A percentile compares a stretch with the other conserved stretches of the same genome.
Evolutionary conservation across 495 filamentous ascomycete genomes (phyloP).

Genomic region (Cercophora newfieldiana): DNA sequence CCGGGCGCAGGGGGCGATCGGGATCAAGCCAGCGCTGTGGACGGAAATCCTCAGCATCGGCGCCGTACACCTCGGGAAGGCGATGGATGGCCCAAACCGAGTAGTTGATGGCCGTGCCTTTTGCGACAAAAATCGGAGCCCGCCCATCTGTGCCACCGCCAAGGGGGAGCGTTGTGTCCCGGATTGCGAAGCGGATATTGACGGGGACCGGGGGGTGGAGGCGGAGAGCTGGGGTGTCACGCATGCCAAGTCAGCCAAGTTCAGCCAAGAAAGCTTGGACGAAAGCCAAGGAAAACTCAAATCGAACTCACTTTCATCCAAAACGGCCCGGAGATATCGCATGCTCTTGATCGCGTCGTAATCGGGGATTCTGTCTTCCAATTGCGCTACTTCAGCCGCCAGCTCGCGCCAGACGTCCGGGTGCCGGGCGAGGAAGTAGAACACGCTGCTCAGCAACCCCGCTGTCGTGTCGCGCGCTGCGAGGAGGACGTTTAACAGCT

Average conservation of each 20-base stretch:
- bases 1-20: too few relatives aligned
- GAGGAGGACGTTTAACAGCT: slow-evolving; percentile 53
- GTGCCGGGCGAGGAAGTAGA: slow-evolving; percentile 44
- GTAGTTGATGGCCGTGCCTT: neutral
- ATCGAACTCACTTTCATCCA: too few relatives aligned
- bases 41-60: neutral
- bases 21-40: neutral
- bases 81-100: neutral
- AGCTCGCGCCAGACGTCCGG: too few relatives aligned
- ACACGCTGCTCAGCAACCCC: slow-evolving; percentile 47
- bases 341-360: too few relatives aligned
- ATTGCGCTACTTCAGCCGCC: too few relatives aligned
- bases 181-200: neutral
- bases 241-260: too few relatives aligned
- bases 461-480: slow-evolving; percentile 62
- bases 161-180: neutral
- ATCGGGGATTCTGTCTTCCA: too few relatives aligned
- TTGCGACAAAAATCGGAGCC: neutral
- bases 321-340: too few relatives aligned
- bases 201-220: neutral
- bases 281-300: too few relatives aligned
- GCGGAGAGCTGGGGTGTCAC: neutral
- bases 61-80: neutral
- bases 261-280: too few relatives aligned
- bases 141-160: neutral